Evolutionary conservation across 2,329 filamentous ascomycete species (phyloP).

Genomic region (Xylariaceae sp.): DNA sequence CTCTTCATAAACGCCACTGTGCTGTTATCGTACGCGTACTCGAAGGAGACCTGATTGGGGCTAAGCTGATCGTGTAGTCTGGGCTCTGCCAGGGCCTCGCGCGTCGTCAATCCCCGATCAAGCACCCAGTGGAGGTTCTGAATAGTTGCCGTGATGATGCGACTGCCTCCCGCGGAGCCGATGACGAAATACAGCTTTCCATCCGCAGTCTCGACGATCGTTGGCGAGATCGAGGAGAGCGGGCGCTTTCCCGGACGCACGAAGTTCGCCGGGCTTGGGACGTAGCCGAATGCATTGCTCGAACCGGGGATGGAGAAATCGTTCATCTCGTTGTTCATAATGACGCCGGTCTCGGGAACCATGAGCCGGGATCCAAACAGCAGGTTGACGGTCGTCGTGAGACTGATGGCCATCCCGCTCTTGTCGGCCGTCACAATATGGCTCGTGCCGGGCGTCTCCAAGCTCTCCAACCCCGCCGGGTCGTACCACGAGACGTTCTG

Average conservation of each 20-base stretch:
- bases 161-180: conserved; percentile 79
- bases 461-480: conserved; percentile 48
- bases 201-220: conserved; percentile 73
- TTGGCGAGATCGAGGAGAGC: conserved; percentile 74
- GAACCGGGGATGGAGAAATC: conserved; percentile 78
- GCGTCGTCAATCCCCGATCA: conserved; percentile 63
- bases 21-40: conserved; percentile 70
- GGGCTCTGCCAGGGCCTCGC: conserved; percentile 67
- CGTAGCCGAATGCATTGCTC: conserved; percentile 76
- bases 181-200: conserved; percentile 71
- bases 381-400: conserved; percentile 82
- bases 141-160: conserved; percentile 83
- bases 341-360: conserved; percentile 79
- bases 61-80: conserved; percentile 82
- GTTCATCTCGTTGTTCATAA: conserved; percentile 67
- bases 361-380: conserved; percentile 77
- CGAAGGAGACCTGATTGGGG: conserved; percentile 69
- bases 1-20: conserved; percentile 68
- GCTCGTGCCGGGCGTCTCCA: conserved; percentile 68
- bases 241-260: conserved; percentile 77
- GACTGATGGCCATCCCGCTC: conserved; percentile 70
- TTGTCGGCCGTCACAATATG: conserved; percentile 70
- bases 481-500: conserved; percentile 48
- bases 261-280: conserved; percentile 74
- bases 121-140: conserved; percentile 77